These are phyloP conservation scores for Daldinia sp. DNA, from an alignment of 2,329 filamentous ascomycete genomes.

Conservation along the genomic window DNA sequence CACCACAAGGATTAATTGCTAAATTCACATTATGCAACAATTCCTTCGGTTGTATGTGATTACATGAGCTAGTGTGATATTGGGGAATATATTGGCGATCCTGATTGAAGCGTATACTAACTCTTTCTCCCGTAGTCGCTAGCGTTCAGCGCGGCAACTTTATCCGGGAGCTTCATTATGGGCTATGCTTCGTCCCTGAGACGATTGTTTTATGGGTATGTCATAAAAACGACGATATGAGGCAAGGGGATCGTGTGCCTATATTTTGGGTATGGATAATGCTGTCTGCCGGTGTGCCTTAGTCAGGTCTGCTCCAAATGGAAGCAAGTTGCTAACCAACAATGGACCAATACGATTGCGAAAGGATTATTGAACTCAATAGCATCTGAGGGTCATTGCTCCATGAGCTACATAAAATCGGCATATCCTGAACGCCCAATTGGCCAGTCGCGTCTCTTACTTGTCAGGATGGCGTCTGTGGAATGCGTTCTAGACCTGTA, in stretches of 20 bases:
- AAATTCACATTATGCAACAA: slow-evolving; percentile 30
- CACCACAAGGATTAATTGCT: slow-evolving; percentile 43
- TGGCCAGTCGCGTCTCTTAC: slow-evolving; percentile 48
- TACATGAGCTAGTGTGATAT: slow-evolving; percentile 35
- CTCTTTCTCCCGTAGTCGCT: slow-evolving; percentile 36
- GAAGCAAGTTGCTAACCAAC: slow-evolving; percentile 55
- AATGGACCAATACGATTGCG: slow-evolving; percentile 55
- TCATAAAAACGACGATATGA: neutral
- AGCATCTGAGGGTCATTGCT: slow-evolving; percentile 49
- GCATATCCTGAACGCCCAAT: slow-evolving; percentile 55
- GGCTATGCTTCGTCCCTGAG: slow-evolving; percentile 43
- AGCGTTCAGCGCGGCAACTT: slow-evolving; percentile 35
- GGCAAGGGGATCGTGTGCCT: slow-evolving; percentile 22
- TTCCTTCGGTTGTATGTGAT: slow-evolving; percentile 27
- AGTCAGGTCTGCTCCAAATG: slow-evolving; percentile 43
- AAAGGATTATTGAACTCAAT: slow-evolving; percentile 55
- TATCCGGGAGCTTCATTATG: slow-evolving; percentile 30
- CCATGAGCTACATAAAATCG: slow-evolving; percentile 52
- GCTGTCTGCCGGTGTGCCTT: slow-evolving; percentile 22
- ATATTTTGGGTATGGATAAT: slow-evolving; percentile 35
- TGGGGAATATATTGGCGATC: slow-evolving; percentile 31
- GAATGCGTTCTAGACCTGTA: slow-evolving; percentile 50
- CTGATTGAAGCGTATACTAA: slow-evolving; percentile 41
- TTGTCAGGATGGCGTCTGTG: slow-evolving; percentile 50
- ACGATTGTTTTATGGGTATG: slow-evolving; percentile 48